Conservation (phyloP, 1,284 basidiomycete genomes). For the Pyrrhoderma noxium region DNA sequence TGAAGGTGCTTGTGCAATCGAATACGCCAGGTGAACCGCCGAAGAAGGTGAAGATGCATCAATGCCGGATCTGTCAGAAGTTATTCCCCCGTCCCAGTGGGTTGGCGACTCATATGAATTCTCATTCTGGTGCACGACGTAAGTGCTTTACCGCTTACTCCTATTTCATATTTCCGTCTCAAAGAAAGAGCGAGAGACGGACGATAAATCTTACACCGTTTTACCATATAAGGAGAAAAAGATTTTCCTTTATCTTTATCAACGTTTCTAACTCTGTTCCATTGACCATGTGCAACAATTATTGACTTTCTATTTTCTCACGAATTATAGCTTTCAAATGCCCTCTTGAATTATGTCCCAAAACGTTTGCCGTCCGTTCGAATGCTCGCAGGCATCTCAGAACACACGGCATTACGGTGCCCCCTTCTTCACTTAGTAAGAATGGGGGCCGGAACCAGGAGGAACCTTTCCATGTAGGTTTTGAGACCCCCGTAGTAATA, state of each 20-base stretch:
- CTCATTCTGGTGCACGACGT: conserved; percentile 63
- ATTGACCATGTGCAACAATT: neutral
- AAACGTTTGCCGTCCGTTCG: conserved; percentile 52
- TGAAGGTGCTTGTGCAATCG: conserved; percentile 14
- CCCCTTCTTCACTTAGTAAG: conserved; percentile 12
- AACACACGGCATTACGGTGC: conserved; percentile 38
- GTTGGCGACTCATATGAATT: conserved; percentile 66
- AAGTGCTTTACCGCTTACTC: conserved; percentile 23
- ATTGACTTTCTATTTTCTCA: neutral
- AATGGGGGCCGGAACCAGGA: conserved; percentile 18
- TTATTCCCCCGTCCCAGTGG: conserved; percentile 59
- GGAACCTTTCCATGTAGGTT: conserved; percentile 35
- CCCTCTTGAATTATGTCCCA: conserved; percentile 38
- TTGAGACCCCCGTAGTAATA: conserved; percentile 38
- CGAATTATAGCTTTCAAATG: conserved; percentile 42
- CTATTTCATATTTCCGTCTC: neutral
- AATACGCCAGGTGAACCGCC: conserved; percentile 17
- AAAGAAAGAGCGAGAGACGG: neutral
- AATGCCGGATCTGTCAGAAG: conserved; percentile 48
- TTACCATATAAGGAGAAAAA: neutral
- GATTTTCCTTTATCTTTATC: neutral
- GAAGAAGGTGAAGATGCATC: conserved; percentile 46
- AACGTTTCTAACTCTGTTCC: too few species aligned
- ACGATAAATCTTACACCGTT: too few species aligned
- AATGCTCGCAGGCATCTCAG: conserved; percentile 55